Percentiles rank a stretch among this genome's conserved stretches.
These are phyloP conservation scores for Pseudocercospora eumusae DNA, from an alignment of 2,329 filamentous ascomycete genomes.

Conservation along the genomic window DNA sequence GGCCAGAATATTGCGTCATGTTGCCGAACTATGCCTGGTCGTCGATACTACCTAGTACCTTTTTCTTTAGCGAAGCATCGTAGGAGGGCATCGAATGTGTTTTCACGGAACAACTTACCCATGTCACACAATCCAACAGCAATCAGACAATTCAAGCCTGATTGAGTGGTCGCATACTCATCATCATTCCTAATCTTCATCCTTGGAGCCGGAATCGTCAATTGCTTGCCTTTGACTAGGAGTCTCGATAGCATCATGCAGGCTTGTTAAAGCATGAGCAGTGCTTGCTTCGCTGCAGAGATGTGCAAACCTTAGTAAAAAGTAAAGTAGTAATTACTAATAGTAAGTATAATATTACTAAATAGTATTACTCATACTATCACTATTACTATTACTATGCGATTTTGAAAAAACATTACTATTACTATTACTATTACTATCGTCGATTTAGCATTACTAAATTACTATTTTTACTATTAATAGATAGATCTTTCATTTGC, in stretches of 20 bases:
- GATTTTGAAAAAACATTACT: too few species aligned
- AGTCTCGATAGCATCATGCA: not conserved
- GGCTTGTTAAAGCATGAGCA: not conserved
- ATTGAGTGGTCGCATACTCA: constrained; percentile 19
- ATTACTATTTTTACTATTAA: too few species aligned
- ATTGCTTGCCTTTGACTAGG: not conserved
- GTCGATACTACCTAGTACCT: not conserved
- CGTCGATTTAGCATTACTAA: too few species aligned
- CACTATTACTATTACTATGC: too few species aligned
- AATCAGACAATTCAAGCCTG: constrained; percentile 23
- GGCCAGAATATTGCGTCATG: constrained; percentile 24
- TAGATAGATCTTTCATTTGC: too few species aligned
- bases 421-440: too few species aligned
- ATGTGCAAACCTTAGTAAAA: too few species aligned
- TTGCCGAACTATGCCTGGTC: not conserved
- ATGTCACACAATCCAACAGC: constrained; percentile 24
- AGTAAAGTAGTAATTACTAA: too few species aligned
- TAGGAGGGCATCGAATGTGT: not conserved
- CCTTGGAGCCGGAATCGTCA: not conserved
- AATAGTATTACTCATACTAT: too few species aligned
- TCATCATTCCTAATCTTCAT: constrained; percentile 14
- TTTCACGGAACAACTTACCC: not conserved
- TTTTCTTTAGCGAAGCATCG: not conserved
- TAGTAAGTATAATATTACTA: too few species aligned
- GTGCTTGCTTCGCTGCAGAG: not conserved